A percentile compares a stretch with the other conserved stretches of the same genome.
phyloP scores from a whole-genome alignment of 2,329 filamentous ascomycete genomes.

The Aspergillus arachidicola region DNA sequence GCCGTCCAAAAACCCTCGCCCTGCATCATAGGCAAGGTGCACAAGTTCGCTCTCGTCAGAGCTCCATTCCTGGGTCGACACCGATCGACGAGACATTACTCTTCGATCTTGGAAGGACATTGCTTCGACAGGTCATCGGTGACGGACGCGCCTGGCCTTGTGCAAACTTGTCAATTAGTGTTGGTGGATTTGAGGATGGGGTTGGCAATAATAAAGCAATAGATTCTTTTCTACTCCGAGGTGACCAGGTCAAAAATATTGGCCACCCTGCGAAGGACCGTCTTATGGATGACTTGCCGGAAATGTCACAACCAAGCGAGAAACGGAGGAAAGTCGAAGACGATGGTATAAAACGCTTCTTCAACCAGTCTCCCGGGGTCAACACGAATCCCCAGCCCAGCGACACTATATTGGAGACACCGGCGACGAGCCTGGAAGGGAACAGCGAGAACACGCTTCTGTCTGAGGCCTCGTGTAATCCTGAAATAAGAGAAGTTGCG shows the following conservation, averaged over 20 bases:
- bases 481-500: neutral
- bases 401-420: neutral
- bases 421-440: neutral
- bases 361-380: conserved; percentile 44
- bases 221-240: conserved; percentile 76
- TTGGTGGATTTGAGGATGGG: conserved; percentile 91
- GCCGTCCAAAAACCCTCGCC: conserved; percentile 82
- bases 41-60: conserved; percentile 74
- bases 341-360: conserved; percentile 61
- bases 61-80: conserved; percentile 75
- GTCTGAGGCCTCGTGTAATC: neutral
- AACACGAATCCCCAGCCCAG: conserved; percentile 12
- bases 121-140: conserved; percentile 75
- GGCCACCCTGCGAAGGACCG: conserved; percentile 22
- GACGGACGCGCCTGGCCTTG: conserved; percentile 89
- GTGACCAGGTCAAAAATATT: conserved; percentile 57
- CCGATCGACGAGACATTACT: conserved; percentile 71
- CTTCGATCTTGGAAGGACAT: conserved; percentile 72
- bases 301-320: conserved; percentile 24
- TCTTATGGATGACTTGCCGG: conserved; percentile 15
- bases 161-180: conserved; percentile 82
- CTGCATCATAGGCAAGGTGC: conserved; percentile 76
- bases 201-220: conserved; percentile 84
- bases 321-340: conserved; percentile 54
- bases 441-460: neutral